Evolutionary conservation across 83 land plant genomes (phyloP).

Genomic region (Larix sibirica): DNA sequence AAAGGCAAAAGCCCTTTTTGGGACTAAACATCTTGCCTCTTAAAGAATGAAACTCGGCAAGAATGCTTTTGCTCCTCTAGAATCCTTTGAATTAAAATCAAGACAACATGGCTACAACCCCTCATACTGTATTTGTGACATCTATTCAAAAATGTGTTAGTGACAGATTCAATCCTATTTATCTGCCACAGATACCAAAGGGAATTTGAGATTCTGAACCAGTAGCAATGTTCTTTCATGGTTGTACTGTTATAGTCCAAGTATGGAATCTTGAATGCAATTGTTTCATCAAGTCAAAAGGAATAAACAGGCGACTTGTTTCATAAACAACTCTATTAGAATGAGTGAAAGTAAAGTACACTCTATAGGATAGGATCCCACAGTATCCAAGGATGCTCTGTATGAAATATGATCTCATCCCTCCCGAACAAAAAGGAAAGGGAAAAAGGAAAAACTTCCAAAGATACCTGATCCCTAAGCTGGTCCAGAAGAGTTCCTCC

Average conservation of each 20-base stretch:
- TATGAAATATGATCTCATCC: neutral
- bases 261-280: neutral
- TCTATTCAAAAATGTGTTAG: neutral
- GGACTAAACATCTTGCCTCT: neutral
- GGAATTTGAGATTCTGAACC: neutral
- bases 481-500: slow-evolving; percentile 92
- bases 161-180: neutral
- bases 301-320: neutral
- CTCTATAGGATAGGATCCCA: neutral
- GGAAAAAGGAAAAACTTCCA: neutral
- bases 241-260: neutral
- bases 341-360: neutral
- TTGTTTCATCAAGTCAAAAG: neutral
- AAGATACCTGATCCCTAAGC: slow-evolving; percentile 86
- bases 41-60: neutral
- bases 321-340: neutral
- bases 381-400: neutral
- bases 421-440: neutral
- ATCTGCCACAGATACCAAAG: neutral
- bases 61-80: neutral
- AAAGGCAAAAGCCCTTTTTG: too few species aligned
- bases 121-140: neutral
- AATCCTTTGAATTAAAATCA: neutral
- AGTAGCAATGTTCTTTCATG: neutral
- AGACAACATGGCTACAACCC: neutral